Evolutionary conservation across 1,284 basidiomycete species (phyloP), one percentile per base, ranked within the genome.

Genomic region (Cystobasidium pallidum): DNA sequence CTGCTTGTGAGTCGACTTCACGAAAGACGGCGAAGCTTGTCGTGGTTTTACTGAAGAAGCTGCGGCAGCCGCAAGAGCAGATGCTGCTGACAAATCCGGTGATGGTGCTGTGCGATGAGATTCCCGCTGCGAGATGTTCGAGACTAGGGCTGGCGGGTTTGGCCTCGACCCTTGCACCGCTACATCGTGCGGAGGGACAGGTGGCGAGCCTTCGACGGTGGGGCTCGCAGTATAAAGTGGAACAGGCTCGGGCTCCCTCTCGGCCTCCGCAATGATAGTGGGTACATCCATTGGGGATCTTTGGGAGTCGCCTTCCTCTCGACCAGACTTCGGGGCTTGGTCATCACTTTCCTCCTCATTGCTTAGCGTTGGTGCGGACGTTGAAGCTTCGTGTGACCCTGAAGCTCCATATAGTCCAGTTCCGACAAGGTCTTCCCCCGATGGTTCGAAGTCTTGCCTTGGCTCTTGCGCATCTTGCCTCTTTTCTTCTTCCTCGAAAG

Each of bases 341-440:
- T 21, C 3, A 4, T 6, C 4, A 17, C 13, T 13, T 13, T 21
- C 45, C 13, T 2, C 15, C 11, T 51, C 47, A 6, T 52, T 19
- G 34, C n/a, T 49, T 43, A 32, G 19, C 13, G 6, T 32, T 39
- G 26, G 28, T 11, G 28, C 15, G 15, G 43, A 45, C 11, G 26
- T 4, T 6, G 41, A 19, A 51, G 26, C 34, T 19, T 61, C 68
- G 49, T 71, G 64, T 19, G 64, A 36, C 1, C 68, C 68, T 6
- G 41, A 19, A 51, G 26, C 34, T 19, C 68, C 68, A 36, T 71
- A 71, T 19, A 71, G 49, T 2, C 68, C 68, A 28, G 68, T 71
- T 10, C 68, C 68, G 2, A 24, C 49, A n/a, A 71, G 58, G 39
- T 71, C 68, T 15, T 71, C 68, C 10, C 61, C 61, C 7, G 47